Conservation (phyloP, 371 early-diverging fungal genomes). For the Syncephalastrum monosporum region DNA sequence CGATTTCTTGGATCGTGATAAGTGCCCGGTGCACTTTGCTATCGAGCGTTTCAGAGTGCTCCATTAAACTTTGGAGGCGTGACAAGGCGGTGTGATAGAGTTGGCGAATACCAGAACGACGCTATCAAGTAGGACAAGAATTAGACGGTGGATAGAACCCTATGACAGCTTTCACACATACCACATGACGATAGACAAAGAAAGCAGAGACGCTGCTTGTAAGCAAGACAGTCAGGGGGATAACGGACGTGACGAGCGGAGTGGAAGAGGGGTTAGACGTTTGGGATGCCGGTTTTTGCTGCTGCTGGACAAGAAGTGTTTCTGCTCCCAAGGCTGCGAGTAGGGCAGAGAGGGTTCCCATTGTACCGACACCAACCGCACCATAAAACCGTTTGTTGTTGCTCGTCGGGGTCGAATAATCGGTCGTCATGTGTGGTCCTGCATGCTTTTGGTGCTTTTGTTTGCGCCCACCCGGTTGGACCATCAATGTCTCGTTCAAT, state of each 20-base stretch:
- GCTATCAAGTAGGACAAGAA: slow-evolving; percentile 22
- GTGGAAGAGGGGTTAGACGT: slow-evolving; percentile 1
- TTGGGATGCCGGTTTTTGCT: slow-evolving; percentile 6
- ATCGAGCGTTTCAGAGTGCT: slow-evolving; percentile 54
- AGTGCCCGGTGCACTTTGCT: slow-evolving; percentile 60
- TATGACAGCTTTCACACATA: slow-evolving; percentile 14
- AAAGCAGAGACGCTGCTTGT: slow-evolving; percentile 35
- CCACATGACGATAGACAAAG: slow-evolving; percentile 40
- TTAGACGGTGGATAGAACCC: neutral
- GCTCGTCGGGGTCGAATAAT: slow-evolving; percentile 14
- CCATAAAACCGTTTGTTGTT: slow-evolving; percentile 4
- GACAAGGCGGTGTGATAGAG: slow-evolving; percentile 51
- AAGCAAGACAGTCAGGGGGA: slow-evolving; percentile 22
- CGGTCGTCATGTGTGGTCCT: slow-evolving; percentile 11
- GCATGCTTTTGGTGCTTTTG: slow-evolving; percentile 30
- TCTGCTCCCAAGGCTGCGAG: slow-evolving; percentile 20
- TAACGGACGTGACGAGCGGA: slow-evolving; percentile 12
- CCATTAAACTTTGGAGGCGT: slow-evolving; percentile 47
- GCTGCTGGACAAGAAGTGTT: slow-evolving; percentile 7
- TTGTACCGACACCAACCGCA: slow-evolving; percentile 10
- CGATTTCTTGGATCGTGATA: slow-evolving; percentile 70
- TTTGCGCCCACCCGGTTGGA: slow-evolving; percentile 35
- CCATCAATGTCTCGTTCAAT: slow-evolving; percentile 47
- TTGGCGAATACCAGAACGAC: slow-evolving; percentile 50
- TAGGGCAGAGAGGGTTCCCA: slow-evolving; percentile 14